Conservation (phyloP, 2,329 filamentous ascomycete species). For the Arachnopeziza araneosa region DNA sequence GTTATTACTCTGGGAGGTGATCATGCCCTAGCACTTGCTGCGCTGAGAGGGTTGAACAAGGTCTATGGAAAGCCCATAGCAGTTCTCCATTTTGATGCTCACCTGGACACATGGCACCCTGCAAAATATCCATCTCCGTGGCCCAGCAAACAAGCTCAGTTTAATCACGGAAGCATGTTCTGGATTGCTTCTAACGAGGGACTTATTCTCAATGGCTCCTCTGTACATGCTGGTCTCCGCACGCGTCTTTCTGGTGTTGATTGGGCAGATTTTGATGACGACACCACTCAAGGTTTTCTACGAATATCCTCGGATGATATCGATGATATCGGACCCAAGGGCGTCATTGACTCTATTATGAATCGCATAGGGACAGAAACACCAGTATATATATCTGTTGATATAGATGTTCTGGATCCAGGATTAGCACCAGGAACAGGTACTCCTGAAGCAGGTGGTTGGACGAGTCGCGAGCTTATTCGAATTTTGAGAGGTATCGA, state of each 20-base stretch:
- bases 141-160: constrained; percentile 63
- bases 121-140: constrained; percentile 74
- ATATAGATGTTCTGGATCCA: constrained; percentile 78
- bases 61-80: constrained; percentile 58
- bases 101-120: constrained; percentile 31
- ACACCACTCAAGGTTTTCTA: constrained; percentile 70
- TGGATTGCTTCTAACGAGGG: constrained; percentile 81
- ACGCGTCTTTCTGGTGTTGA: constrained; percentile 65
- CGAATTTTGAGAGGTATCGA: constrained; percentile 78
- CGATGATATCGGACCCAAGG: constrained; percentile 70
- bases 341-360: constrained; percentile 67
- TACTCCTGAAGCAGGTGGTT: constrained; percentile 84
- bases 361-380: constrained; percentile 64
- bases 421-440: constrained; percentile 69
- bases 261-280: constrained; percentile 64
- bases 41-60: constrained; percentile 59
- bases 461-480: constrained; percentile 85
- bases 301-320: constrained; percentile 82
- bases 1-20: constrained; percentile 68
- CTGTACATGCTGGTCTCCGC: constrained; percentile 77
- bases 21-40: constrained; percentile 65
- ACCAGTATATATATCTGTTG: constrained; percentile 75
- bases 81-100: constrained; percentile 68
- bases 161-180: constrained; percentile 90
- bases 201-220: constrained; percentile 66